A percentile compares a stretch with the other conserved stretches of the same genome.
Evolutionary conservation across 306 rosid species (phyloP).

Genomic region (Trichosanthes cucumerina): DNA sequence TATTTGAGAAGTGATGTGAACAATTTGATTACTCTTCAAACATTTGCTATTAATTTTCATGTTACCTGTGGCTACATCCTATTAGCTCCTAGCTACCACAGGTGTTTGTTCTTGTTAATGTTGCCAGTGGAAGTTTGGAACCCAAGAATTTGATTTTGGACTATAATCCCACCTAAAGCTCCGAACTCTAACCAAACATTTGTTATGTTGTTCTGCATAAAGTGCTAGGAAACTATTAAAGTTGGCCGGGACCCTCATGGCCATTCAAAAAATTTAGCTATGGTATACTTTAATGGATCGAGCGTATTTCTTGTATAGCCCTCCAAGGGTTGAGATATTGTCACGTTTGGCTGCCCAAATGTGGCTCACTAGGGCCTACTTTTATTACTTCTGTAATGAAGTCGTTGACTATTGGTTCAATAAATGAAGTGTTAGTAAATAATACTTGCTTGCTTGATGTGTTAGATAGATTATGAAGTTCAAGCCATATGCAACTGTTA

Average conservation of each 20-base stretch:
- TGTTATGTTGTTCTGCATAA: background rate
- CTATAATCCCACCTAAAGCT: background rate
- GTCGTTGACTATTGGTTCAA: background rate
- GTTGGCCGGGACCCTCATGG: background rate
- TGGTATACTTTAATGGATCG: background rate
- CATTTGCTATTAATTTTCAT: background rate
- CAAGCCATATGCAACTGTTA: background rate
- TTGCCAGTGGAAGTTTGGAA: background rate
- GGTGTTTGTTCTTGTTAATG: too few relatives aligned
- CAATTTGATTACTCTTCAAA: background rate
- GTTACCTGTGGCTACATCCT: background rate
- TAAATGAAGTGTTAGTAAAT: background rate
- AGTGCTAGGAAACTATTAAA: background rate
- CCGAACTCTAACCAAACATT: background rate
- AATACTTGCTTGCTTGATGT: background rate
- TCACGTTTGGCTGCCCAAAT: background rate
- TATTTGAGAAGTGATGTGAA: background rate
- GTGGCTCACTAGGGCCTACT: background rate
- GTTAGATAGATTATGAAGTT: background rate
- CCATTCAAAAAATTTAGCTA: background rate
- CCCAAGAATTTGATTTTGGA: background rate
- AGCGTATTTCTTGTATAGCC: background rate
- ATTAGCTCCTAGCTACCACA: background rate
- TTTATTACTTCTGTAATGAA: background rate
- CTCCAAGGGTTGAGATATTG: background rate